Conservation (phyloP, 306 rosid genomes). For the Trifolium subterraneum region DNA sequence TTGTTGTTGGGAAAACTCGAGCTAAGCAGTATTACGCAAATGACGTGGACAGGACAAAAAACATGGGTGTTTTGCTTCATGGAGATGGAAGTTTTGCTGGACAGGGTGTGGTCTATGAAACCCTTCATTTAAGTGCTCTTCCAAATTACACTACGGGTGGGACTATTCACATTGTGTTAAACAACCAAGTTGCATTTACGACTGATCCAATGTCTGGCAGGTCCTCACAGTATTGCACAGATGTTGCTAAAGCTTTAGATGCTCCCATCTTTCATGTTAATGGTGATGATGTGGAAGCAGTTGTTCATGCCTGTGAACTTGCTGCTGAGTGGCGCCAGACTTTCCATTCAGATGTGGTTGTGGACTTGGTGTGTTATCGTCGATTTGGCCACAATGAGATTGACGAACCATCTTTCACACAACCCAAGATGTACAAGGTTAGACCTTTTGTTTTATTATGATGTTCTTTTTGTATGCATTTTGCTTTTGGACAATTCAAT, state of each 20-base stretch:
- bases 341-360: constrained; percentile 97
- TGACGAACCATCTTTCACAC: constrained; percentile 96
- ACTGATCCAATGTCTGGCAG: constrained; percentile 94
- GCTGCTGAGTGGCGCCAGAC: constrained; percentile 99
- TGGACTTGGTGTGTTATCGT: constrained; percentile 92
- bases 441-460: constrained; percentile 33
- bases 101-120: constrained; percentile 96
- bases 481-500: constrained; percentile 34
- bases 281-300: constrained; percentile 96
- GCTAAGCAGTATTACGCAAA: constrained; percentile 87
- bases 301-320: constrained; percentile 93
- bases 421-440: constrained; percentile 97
- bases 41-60: constrained; percentile 76
- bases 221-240: constrained; percentile 93
- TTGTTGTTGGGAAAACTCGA: constrained; percentile 92
- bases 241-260: constrained; percentile 93
- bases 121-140: constrained; percentile 95
- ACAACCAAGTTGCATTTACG: constrained; percentile 97
- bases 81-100: constrained; percentile 99
- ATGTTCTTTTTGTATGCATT: constrained; percentile 30
- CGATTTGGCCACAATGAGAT: constrained; percentile 96
- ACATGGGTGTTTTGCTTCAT: constrained; percentile 88
- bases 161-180: constrained; percentile 85
- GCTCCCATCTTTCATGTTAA: constrained; percentile 94
- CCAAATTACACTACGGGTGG: constrained; percentile 94